Conservation (phyloP, 139 green algal genomes). For the Micractinium sp. region DNA sequence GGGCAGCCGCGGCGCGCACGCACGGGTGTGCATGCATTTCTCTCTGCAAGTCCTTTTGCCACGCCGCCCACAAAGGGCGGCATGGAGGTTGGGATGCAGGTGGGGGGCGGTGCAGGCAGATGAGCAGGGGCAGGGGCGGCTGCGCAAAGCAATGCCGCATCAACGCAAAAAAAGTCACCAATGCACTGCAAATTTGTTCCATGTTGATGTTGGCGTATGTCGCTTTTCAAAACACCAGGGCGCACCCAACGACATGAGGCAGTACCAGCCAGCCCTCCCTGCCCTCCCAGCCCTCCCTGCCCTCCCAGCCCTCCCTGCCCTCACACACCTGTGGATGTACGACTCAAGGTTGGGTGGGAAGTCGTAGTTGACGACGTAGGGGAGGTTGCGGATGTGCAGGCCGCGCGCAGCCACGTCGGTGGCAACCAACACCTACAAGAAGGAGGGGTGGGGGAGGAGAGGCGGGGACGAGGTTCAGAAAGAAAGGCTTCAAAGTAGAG, state of each 20-base stretch:
- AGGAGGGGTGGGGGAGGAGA: background rate
- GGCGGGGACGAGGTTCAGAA: background rate
- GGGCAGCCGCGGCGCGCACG: background rate
- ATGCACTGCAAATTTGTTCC: too few relatives aligned
- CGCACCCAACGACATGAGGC: background rate
- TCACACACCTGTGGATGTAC: slow-evolving; percentile 86
- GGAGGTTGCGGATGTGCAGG: slow-evolving; percentile 81
- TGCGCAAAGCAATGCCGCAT: too few relatives aligned
- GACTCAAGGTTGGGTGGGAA: slow-evolving; percentile 84
- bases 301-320: background rate
- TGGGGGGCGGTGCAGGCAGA: background rate
- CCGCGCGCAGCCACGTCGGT: slow-evolving; percentile 87
- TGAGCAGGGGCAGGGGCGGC: too few relatives aligned
- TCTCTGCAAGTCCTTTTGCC: slow-evolving; percentile 33
- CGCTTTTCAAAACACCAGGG: too few relatives aligned
- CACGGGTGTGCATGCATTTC: background rate
- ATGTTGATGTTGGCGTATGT: too few relatives aligned
- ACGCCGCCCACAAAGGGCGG: slow-evolving; percentile 24
- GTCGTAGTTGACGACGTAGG: slow-evolving; percentile 93
- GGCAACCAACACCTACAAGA: slow-evolving; percentile 75
- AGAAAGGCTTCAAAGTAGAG: background rate
- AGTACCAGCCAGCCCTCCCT: background rate
- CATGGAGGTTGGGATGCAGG: slow-evolving; percentile 32
- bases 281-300: background rate
- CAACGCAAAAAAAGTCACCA: too few relatives aligned